Evolutionary conservation across 1,284 basidiomycete genomes (phyloP), one percentile per base, ranked within the genome.

Genomic region (Anthracocystis walkeri): DNA sequence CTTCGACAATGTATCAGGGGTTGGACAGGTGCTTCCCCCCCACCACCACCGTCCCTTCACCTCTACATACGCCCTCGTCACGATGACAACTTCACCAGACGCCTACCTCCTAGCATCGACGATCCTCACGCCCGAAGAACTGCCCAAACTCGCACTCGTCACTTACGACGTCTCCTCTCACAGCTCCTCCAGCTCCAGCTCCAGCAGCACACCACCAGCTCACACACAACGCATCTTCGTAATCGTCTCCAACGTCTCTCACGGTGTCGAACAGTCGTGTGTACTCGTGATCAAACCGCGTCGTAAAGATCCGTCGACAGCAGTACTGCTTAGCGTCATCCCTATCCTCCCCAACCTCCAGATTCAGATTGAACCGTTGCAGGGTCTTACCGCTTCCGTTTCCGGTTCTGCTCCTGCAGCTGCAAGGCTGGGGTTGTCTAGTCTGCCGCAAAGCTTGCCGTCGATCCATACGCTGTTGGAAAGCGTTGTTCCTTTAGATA

Each of bases 131-230:
- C 54, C 66, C 1, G 56, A 72, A 31, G 77, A 79, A 49, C 75
- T 69, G 23, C 75, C 65, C 50, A 79, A 77, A 41, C 64, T 79
- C 44, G 67, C 65, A 7, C 60, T 79, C 20, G 60, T 68, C 58
- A 69, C 75, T 25, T 56, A 61, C 40, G 66, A 59, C 10, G 40
- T 60, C 29, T 23, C 62, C 2, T 2, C 69, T 6, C 6, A 7
- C 21, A 5, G 41, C 7, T 10, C 61, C 5, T n/a, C 12, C 21
- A 5, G 41, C 7, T 10, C 61, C 5, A 23, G 5, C 41, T 33
- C 14, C 23, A 25, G n/a, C 45, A 35, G 31, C 42, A 16, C 64
- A 33, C 52, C 40, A 21, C 44, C 56, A 1, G 42, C 54, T 1
- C 59, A 69, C 35, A 60, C 55, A 16, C 68, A 71, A 29, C 68